Percentiles rank a stretch among this genome's conserved stretches.
Conservation (phyloP, 2,329 filamentous ascomycete species). For the Coniella lustricola region DNA sequence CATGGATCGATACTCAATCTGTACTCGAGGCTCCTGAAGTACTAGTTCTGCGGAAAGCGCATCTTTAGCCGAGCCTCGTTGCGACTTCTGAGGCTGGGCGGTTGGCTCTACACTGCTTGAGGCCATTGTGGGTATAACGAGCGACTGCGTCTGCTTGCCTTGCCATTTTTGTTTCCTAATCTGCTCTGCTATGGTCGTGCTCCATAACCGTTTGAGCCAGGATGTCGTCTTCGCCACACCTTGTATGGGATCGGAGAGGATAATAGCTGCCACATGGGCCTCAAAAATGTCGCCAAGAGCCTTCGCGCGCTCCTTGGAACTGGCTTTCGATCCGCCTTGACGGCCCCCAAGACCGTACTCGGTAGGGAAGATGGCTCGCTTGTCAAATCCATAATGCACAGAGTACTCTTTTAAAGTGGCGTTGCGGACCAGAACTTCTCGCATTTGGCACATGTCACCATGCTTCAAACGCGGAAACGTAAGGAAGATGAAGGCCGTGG, state of each 20-base stretch:
- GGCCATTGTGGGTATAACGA: constrained; percentile 12
- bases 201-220: constrained; percentile 76
- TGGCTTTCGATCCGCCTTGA: constrained; percentile 31
- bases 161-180: constrained; percentile 30
- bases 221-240: constrained; percentile 55
- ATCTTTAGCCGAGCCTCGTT: constrained; percentile 38
- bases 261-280: constrained; percentile 75
- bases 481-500: constrained; percentile 67
- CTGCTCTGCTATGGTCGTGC: constrained; percentile 50
- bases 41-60: constrained; percentile 27
- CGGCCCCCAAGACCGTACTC: constrained; percentile 33
- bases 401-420: constrained; percentile 66
- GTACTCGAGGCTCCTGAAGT: constrained; percentile 9
- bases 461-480: constrained; percentile 59
- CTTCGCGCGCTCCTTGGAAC: constrained; percentile 55
- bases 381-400: constrained; percentile 61
- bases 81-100: constrained; percentile 7
- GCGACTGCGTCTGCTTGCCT: constrained; percentile 4
- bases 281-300: constrained; percentile 84
- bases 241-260: constrained; percentile 57
- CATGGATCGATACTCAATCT: constrained; percentile 11
- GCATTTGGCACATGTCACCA: constrained; percentile 66
- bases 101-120: neutral
- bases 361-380: constrained; percentile 50
- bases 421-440: constrained; percentile 77